Conservation (phyloP, 2,329 filamentous ascomycete genomes). For the Colletotrichum sublineola region DNA sequence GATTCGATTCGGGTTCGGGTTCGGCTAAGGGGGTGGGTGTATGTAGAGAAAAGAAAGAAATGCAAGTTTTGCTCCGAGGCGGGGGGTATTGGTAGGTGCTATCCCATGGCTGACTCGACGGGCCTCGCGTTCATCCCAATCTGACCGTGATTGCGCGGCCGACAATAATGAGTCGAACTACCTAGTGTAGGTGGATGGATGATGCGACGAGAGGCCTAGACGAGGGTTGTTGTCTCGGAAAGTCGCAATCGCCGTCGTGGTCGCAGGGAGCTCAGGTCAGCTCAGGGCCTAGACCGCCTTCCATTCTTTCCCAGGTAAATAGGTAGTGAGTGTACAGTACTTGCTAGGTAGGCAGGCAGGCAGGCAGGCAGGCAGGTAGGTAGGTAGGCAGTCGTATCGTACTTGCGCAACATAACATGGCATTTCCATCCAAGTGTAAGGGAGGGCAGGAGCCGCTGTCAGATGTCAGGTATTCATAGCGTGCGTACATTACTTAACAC, state of each 20-base stretch:
- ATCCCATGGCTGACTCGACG: not conserved
- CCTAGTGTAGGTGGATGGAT: too few species aligned
- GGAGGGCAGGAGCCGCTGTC: too few species aligned
- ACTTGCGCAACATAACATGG: too few species aligned
- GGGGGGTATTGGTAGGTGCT: not conserved
- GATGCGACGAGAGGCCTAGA: not conserved
- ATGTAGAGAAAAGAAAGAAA: too few species aligned
- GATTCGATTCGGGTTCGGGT: too few species aligned
- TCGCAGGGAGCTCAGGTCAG: not conserved
- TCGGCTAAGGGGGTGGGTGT: too few species aligned
- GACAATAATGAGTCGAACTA: too few species aligned
- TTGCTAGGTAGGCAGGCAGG: too few species aligned
- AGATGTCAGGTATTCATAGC: too few species aligned
- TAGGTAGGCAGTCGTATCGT: not conserved
- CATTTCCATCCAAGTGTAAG: too few species aligned
- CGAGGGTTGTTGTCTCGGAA: conserved; percentile 6
- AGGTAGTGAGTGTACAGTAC: not conserved
- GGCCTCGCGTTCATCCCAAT: not conserved
- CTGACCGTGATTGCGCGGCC: not conserved
- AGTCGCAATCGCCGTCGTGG: not conserved
- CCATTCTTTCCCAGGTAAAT: not conserved
- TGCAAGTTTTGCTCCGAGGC: not conserved
- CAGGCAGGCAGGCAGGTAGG: not conserved
- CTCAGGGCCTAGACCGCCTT: not conserved
- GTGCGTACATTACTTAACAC: too few species aligned